These are phyloP conservation scores for Xylaria arbuscula DNA, from an alignment of 2,329 filamentous ascomycete genomes.

Conservation along the genomic window DNA sequence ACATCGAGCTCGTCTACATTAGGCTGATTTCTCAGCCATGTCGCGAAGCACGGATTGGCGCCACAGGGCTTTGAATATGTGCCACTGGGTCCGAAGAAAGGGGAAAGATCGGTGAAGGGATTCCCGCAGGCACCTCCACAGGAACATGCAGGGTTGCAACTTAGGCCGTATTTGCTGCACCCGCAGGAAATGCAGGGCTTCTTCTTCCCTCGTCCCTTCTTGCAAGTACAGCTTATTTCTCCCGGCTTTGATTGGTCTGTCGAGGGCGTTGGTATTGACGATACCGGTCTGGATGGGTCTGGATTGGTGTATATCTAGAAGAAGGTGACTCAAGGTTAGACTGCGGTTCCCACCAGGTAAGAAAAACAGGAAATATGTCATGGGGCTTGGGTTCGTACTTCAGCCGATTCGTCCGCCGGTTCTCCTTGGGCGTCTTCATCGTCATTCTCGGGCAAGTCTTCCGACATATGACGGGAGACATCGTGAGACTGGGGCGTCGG, in stretches of 20 bases:
- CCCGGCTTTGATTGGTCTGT: constrained; percentile 44
- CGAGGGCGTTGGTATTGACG: constrained; percentile 45
- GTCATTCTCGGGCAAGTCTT: constrained; percentile 44
- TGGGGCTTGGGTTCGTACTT: constrained; percentile 41
- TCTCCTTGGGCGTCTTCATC: constrained; percentile 51
- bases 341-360: neutral
- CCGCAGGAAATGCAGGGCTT: constrained; percentile 50
- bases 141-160: constrained; percentile 46
- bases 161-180: constrained; percentile 50
- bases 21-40: constrained; percentile 51
- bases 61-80: constrained; percentile 49
- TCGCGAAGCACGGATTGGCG: constrained; percentile 50
- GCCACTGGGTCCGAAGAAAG: constrained; percentile 48
- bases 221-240: constrained; percentile 49
- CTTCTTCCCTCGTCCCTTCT: constrained; percentile 51
- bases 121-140: constrained; percentile 50
- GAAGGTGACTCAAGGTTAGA: constrained; percentile 27
- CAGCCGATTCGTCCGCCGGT: constrained; percentile 48
- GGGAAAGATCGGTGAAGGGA: constrained; percentile 49
- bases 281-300: constrained; percentile 40
- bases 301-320: constrained; percentile 45
- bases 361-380: neutral
- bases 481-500: constrained; percentile 45
- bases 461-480: constrained; percentile 44
- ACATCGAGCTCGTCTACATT: constrained; percentile 51